Base-by-base conservation (phyloP, 2,329 filamentous ascomycete species). In the Alternaria sp. region DNA sequence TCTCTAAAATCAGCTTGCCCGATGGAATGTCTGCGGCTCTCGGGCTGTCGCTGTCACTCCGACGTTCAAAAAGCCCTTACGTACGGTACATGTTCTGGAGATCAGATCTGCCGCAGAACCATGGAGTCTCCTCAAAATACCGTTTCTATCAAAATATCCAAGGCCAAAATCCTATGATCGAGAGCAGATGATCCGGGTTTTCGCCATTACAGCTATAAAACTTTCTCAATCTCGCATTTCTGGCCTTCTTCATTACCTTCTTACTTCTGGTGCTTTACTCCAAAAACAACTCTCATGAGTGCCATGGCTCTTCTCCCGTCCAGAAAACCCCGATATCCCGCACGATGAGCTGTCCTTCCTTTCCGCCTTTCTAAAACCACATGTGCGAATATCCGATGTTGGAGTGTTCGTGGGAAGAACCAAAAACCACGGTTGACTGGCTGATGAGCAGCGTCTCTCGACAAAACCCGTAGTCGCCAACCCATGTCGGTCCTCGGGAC, bases 241-340 rank as follows among this genome's bases (percentile, higher is more conserved):
- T 40, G 15, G n/a, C 9, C 36, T 40, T 40, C 36, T 11, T 40
- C 36, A 17, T 2, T 17, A 17, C n/a, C 3, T 0, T 2, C 15
- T 10, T 0, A 3, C 1, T 40, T 40, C 36, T 8, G 2, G 1
- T 17, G 15, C 8, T 5, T 10, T 40, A 5, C 4, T 17, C 5
- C 15, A 40, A 17, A 40, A n/a, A n/a, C n/a, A n/a, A n/a, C n/a
- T n/a, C n/a, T n/a, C n/a, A n/a, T n/a, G n/a, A n/a, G n/a, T n/a
- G n/a, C n/a, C n/a, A n/a, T 40, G 36, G 36, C n/a, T 40, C n/a
- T 40, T 40, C 36, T 36, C 32, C 15, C 3, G 32, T n/a, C 9
- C 15, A 9, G 1, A n/a, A n/a, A n/a, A 3, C 15, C 1, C 7
- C 8, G 0, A 3, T 0, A 1, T 3, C 8, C 15, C 2, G 3